Conservation (phyloP, 2,329 filamentous ascomycete genomes). For the Cercospora citrullina region DNA sequence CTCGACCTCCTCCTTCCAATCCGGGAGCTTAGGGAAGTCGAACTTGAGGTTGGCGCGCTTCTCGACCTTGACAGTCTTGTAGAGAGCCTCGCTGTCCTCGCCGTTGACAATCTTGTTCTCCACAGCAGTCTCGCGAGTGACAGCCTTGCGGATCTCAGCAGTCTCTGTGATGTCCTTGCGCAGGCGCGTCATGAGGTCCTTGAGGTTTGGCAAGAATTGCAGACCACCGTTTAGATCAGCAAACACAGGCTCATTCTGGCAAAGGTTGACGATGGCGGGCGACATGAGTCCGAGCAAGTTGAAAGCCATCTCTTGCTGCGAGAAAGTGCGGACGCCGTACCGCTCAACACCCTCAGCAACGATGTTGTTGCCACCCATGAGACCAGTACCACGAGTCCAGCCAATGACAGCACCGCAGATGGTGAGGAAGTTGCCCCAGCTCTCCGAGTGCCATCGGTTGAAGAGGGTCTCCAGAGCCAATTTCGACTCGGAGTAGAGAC, state of each 20-base stretch:
- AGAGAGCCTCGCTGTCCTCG: conserved; percentile 84
- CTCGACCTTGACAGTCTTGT: conserved; percentile 91
- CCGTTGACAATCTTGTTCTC: conserved; percentile 98
- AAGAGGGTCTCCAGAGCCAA: conserved; percentile 95
- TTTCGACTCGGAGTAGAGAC: conserved; percentile 97
- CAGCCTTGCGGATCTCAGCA: conserved; percentile 87
- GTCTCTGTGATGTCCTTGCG: conserved; percentile 94
- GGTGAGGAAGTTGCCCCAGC: conserved; percentile 95
- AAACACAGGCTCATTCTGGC: conserved; percentile 92
- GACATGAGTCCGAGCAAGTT: conserved; percentile 96
- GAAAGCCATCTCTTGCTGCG: conserved; percentile 99
- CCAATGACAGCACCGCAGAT: conserved; percentile 98
- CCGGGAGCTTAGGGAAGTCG: conserved; percentile 84
- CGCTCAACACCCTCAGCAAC: conserved; percentile 96
- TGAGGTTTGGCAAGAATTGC: conserved; percentile 95
- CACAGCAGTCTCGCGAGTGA: conserved; percentile 91
- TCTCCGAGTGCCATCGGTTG: conserved; percentile 97
- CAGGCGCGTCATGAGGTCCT: conserved; percentile 88
- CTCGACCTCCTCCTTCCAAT: conserved; percentile 88
- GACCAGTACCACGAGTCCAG: conserved; percentile 96
- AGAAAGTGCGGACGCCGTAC: conserved; percentile 96
- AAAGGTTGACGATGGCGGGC: conserved; percentile 88
- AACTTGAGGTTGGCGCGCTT: conserved; percentile 98
- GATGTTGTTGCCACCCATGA: conserved; percentile 98
- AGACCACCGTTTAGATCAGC: conserved; percentile 96